Evolutionary conservation across 352 stramenopile species (phyloP), one percentile per base, ranked within the genome.

Genomic region (Phytophthora multivora): DNA sequence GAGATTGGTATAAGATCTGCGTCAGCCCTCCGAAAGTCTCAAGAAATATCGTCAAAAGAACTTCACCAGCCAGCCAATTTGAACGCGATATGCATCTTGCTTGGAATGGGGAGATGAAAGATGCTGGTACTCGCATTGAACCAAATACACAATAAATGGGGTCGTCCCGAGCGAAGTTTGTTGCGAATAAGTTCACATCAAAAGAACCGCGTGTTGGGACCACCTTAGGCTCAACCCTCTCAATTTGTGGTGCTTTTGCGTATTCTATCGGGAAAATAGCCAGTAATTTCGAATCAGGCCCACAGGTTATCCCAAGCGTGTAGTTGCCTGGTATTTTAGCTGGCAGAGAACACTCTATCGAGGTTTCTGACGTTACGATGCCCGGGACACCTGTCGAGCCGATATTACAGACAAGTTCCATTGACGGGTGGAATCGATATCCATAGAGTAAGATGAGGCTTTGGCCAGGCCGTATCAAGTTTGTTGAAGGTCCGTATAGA

Each of bases 241-340:
- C 13, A 49, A 82, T 45, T 9, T 46, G 45, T 23, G 70, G 60
- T 28, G 46, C 41, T 9, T 26, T 40, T 18, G 30, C 45, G 35
- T 73, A 79, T 21, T 77, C 59, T 21, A 83, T 21, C 33, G 59
- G 30, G 21, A 78, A 68, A 21, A 31, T 62, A 1, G 39, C 59
- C 2, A 78, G 1, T 0, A 63, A n/a, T 13, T 63, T 13, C 1
- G 25, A 36, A 12, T 25, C 21, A 26, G 23, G 7, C 4, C n/a
- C 51, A 28, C 75, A 83, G 0, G 64, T 25, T 12, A 83, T 45
- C 19, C 31, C n/a, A 21, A 83, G 41, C 10, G 47, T 73, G 42
- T 83, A 83, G 13, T 68, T 61, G 42, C 75, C 75, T 51, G 75
- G 71, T 25, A 48, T 53, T 45, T 72, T 63, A 4, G 28, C 0